Evolutionary conservation across 441 rosid species (phyloP).

Genomic region (Jatropha podagrica): DNA sequence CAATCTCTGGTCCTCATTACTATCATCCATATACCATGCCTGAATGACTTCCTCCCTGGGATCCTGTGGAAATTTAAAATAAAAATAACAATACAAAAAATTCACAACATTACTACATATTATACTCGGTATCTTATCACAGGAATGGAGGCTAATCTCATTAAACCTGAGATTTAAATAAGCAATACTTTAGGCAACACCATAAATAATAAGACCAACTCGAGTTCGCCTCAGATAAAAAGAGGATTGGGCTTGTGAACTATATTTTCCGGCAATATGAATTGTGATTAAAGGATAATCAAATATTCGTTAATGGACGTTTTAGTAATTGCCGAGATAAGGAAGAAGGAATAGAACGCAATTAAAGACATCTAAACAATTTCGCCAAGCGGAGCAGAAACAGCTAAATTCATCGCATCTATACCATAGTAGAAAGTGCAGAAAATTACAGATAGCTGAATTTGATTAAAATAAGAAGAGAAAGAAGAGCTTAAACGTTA

Average conservation of each 20-base stretch:
- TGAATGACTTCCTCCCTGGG: conserved; percentile 73
- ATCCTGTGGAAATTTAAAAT: conserved; percentile 38
- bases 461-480: background rate
- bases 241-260: background rate
- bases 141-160: background rate
- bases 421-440: too few relatives aligned
- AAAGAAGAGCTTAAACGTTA: background rate
- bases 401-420: background rate
- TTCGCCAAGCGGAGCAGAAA: background rate
- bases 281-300: background rate
- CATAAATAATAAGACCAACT: background rate
- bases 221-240: background rate
- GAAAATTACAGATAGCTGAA: background rate
- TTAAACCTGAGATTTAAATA: too few relatives aligned
- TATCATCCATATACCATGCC: conserved; percentile 93
- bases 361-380: background rate
- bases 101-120: background rate
- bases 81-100: background rate
- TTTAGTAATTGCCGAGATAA: background rate
- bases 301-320: background rate
- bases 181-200: background rate
- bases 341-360: background rate
- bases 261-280: background rate
- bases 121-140: background rate
- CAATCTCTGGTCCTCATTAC: conserved; percentile 77